Conservation (phyloP, 1,284 basidiomycete genomes). For the Sporisorium sorghi region DNA sequence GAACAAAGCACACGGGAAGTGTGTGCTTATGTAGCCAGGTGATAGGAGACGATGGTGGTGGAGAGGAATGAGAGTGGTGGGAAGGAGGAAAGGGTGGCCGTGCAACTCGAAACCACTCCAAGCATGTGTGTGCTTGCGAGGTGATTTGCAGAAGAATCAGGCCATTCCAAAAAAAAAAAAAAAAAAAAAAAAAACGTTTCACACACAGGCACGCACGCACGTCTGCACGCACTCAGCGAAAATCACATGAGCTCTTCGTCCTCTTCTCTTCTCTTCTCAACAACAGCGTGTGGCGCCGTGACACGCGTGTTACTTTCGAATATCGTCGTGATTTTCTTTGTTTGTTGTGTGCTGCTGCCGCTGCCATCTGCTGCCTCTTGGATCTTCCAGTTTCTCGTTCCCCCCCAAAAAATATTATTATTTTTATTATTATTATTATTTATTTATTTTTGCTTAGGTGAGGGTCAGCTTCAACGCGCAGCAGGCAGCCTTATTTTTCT, state of each 20-base stretch:
- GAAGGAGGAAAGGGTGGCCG: not conserved
- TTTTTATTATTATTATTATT: no score
- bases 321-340: no score
- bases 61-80: not conserved
- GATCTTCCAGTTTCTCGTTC: slow-evolving; percentile 2
- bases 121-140: slow-evolving; percentile 1
- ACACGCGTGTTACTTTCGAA: slow-evolving; percentile 7
- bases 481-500: no score
- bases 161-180: slow-evolving; percentile 7
- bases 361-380: not conserved
- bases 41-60: slow-evolving; percentile 7
- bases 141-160: slow-evolving; percentile 5
- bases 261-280: no score
- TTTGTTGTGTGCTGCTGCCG: slow-evolving; percentile 1
- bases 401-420: not conserved
- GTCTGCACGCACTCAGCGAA: no score
- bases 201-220: slow-evolving; percentile 6
- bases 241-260: no score
- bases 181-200: no score
- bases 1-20: slow-evolving; percentile 13
- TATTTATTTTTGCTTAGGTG: slow-evolving; percentile 10
- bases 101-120: not conserved
- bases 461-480: not conserved
- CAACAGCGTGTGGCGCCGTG: not conserved
- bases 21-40: slow-evolving; percentile 8